Evolutionary conservation across 106 monocot genomes (phyloP).

Genomic region (Dendrobium catenatum): DNA sequence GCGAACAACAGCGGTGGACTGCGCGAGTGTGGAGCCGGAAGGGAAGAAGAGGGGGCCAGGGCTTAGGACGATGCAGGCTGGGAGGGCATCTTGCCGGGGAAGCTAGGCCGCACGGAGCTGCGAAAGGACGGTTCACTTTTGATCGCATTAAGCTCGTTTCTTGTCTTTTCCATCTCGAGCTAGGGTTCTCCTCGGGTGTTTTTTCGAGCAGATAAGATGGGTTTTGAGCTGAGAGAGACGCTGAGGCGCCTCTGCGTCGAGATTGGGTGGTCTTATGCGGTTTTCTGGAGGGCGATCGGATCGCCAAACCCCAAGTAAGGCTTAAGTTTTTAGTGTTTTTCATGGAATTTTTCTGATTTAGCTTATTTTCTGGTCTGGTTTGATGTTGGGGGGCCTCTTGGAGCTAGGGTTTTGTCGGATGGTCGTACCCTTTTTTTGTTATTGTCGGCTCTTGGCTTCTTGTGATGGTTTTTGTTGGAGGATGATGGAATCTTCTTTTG

Average conservation of each 20-base stretch:
- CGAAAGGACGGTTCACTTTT: conserved; percentile 27
- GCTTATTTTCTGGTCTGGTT: background rate
- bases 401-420: conserved; percentile 1
- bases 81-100: conserved; percentile 49
- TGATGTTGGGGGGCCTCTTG: background rate
- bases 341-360: background rate
- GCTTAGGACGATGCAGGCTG: conserved; percentile 47
- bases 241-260: conserved; percentile 66
- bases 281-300: conserved; percentile 60
- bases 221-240: conserved; percentile 29
- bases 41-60: conserved; percentile 39
- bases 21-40: conserved; percentile 21
- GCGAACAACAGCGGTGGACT: conserved; percentile 18
- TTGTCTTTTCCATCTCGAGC: background rate
- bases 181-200: background rate
- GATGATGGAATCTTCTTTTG: conserved; percentile 1
- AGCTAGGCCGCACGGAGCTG: conserved; percentile 35
- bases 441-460: conserved; percentile 3
- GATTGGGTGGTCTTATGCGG: conserved; percentile 83
- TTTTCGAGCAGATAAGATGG: conserved; percentile 21
- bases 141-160: conserved; percentile 34
- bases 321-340: background rate
- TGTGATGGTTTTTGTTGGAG: conserved; percentile 2
- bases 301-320: conserved; percentile 4
- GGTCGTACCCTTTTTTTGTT: background rate